phyloP scores from a whole-genome alignment of 78 protist species.

The Pigoraptor vietnamica region DNA sequence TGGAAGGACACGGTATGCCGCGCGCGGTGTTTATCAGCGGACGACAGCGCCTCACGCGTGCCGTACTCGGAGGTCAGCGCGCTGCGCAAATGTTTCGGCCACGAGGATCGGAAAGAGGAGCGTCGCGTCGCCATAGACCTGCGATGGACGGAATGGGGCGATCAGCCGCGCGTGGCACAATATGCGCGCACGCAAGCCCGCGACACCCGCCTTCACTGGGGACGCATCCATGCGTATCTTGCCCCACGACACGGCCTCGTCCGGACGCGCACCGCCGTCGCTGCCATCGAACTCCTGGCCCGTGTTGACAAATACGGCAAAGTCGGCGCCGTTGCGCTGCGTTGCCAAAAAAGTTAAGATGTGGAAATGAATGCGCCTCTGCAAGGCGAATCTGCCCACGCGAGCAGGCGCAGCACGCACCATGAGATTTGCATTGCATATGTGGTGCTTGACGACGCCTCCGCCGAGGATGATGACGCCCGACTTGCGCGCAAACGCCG shows the following conservation, averaged over 20 bases:
- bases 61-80: background rate
- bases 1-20: background rate
- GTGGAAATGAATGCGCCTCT: background rate
- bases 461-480: slow-evolving; percentile 99
- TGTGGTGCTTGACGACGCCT: slow-evolving; percentile 98
- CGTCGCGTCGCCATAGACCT: slow-evolving; percentile 73
- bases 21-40: background rate
- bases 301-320: slow-evolving; percentile 86
- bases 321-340: slow-evolving; percentile 97
- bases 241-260: slow-evolving; percentile 99
- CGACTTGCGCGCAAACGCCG: slow-evolving; percentile 66
- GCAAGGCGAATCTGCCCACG: background rate
- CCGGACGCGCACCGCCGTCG: slow-evolving; percentile 99
- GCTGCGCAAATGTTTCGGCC: slow-evolving; percentile 64
- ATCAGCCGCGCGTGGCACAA: slow-evolving; percentile 66
- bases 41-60: too few species aligned
- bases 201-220: slow-evolving; percentile 73
- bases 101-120: slow-evolving; percentile 80
- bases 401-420: background rate
- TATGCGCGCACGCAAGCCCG: slow-evolving; percentile 51
- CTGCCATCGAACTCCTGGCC: slow-evolving; percentile 64
- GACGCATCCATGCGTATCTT: slow-evolving; percentile 82
- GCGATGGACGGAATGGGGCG: slow-evolving; percentile 49
- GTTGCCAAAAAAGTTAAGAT: background rate
- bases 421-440: slow-evolving; percentile 99